phyloP scores from a whole-genome alignment of 2,329 filamentous ascomycete species.

The Raffaelea albimanens region DNA sequence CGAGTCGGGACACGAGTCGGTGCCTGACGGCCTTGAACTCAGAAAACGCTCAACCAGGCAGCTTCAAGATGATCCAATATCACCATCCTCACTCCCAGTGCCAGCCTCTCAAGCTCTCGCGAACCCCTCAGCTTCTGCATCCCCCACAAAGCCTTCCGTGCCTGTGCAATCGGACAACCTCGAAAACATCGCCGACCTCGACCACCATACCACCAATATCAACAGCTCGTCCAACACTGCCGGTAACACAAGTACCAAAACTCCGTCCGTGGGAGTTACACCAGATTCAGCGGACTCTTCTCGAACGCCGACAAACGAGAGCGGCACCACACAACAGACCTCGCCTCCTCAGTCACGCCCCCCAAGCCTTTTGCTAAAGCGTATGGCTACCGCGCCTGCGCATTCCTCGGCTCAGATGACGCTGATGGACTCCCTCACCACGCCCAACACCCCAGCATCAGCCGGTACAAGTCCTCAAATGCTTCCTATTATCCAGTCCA shows the following conservation, averaged over 20 bases:
- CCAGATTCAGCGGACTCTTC: slow-evolving; percentile 39
- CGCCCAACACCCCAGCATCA: slow-evolving; percentile 37
- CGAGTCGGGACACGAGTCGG: slow-evolving; percentile 2
- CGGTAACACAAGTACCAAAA: too few relatives aligned
- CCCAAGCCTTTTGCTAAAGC: slow-evolving; percentile 55
- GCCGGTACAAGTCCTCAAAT: too few relatives aligned
- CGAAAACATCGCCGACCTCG: slow-evolving; percentile 15
- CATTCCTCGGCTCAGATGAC: slow-evolving; percentile 69
- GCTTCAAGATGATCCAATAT: neutral
- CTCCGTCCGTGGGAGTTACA: neutral
- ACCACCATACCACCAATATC: slow-evolving; percentile 15
- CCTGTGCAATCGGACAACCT: too few relatives aligned
- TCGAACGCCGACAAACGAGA: slow-evolving; percentile 47
- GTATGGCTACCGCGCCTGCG: slow-evolving; percentile 78
- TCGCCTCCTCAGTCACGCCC: slow-evolving; percentile 50
- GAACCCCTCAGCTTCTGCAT: neutral
- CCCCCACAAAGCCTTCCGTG: neutral
- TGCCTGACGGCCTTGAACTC: too few relatives aligned
- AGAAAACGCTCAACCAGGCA: too few relatives aligned
- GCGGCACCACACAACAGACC: slow-evolving; percentile 38
- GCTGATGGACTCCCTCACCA: slow-evolving; percentile 74
- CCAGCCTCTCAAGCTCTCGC: slow-evolving; percentile 13
- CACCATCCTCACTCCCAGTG: neutral
- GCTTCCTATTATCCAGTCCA: neutral
- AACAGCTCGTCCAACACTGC: too few relatives aligned